These are phyloP conservation scores for Colletotrichum cereale DNA, from an alignment of 2,329 filamentous ascomycete species.

Conservation along the genomic window DNA sequence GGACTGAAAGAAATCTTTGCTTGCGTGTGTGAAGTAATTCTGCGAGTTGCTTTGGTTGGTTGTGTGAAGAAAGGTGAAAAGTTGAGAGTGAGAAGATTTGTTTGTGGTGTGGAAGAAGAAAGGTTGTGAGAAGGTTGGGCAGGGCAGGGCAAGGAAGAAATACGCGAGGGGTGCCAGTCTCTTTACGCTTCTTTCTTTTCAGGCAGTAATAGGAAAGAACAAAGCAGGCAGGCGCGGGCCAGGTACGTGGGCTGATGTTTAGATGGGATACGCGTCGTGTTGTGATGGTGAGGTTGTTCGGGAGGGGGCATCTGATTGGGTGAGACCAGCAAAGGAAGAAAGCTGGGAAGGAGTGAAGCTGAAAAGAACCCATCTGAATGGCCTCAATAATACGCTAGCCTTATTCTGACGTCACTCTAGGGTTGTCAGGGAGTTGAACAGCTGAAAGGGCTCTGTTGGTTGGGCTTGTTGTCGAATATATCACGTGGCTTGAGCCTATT, in stretches of 20 bases:
- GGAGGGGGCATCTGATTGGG: neutral
- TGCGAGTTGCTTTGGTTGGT: neutral
- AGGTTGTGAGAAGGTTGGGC: neutral
- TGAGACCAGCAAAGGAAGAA: neutral
- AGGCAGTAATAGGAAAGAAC: neutral
- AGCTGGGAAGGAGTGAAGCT: neutral
- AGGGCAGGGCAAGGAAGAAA: neutral
- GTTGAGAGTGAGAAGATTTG: neutral
- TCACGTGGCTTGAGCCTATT: neutral
- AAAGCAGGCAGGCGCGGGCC: neutral
- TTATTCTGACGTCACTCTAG: neutral
- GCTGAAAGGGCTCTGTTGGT: too few species aligned
- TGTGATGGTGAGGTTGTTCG: neutral
- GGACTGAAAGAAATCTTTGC: neutral
- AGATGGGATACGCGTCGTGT: neutral
- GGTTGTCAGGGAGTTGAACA: neutral
- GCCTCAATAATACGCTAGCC: neutral
- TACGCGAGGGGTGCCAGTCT: neutral
- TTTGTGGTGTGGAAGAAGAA: neutral
- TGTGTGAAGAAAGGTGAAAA: neutral
- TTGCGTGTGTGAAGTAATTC: neutral
- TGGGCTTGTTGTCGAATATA: neutral
- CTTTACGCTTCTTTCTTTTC: neutral
- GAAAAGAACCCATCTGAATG: too few species aligned
- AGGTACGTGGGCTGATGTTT: neutral